Base-by-base conservation (phyloP, 352 stramenopile species). In the Globisporangium splendens region DNA sequence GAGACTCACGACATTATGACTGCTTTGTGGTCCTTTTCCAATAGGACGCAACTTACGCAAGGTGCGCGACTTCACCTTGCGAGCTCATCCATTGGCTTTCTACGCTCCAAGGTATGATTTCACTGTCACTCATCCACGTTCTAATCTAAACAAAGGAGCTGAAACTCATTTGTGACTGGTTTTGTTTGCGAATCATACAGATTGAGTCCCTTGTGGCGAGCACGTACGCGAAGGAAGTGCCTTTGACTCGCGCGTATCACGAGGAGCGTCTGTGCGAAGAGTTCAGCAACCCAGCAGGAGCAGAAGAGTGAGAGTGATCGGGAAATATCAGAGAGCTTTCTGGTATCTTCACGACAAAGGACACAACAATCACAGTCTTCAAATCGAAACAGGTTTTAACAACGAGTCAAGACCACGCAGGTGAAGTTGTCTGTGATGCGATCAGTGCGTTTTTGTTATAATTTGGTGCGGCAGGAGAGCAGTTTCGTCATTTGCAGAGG, bases 201-300 rank as follows among this genome's bases (percentile, higher is more conserved):
- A 87, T 93, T 22, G 79, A 91, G 56, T 73, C 70, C 2, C 86
- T 93, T 50, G 85, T 88, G 42, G 81, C 79, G 22, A 76, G 69
- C 3, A 83, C 75, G 22, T 93, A 93, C 57, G 68, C 64, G 28
- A 88, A 89, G 57, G 77, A 91, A 33, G 73, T 77, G 31, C 80
- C 79, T 0, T 70, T 77, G 28, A 72, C 72, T 12, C 82, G 79
- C 17, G 68, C 60, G 18, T 91, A 93, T 46, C 78, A 90, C 39
- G 50, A 78, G 14, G 59, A 79, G 50, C 79, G 83, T 11, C 60
- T 93, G 42, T 50, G 46, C 4, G 83, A 93, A 59, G 81, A 93
- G 49, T 87, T 75, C 50, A 77, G 73, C 5, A n/a, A 50, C 1
- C 63, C 69, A 6, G 21, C 49, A 28, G 56, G 5, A 43, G 8